Base-by-base conservation (phyloP, 2,329 filamentous ascomycete genomes). In the Coleophoma crateriformis region DNA sequence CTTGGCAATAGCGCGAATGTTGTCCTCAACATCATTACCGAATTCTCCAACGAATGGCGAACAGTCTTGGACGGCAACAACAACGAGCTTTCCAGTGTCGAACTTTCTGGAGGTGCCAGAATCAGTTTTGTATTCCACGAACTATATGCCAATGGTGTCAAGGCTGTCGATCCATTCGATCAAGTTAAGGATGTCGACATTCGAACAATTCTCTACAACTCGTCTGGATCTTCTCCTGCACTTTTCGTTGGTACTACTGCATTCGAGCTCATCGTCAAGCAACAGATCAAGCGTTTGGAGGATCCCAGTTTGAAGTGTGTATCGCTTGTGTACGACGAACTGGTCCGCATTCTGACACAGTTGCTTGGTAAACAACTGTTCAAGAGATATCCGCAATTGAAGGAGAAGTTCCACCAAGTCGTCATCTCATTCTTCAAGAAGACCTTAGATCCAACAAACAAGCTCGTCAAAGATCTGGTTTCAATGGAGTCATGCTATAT, bases 41-140 rank as follows among this genome's bases (percentile, higher is more conserved):
- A 99, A 71, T 99, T 99, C 68, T 91, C 89, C 60, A 96, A 95
- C 65, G 94, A 99, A 68, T 99, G 95, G 81, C 84, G 92, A 61
- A 96, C 91, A 19, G 90, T 99, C 19, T 72, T 99, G 52, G 95
- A 99, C 60, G 94, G 94, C 61, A 96, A 96, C 72, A 97, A 95
- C 71, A 90, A 90, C 56, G 94, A 99, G 69, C 78, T 99, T 4
- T 97, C 94, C 20, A 96, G 90, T 71, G 81, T 88, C 2, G 94
- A 99, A 69, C 78, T 99, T 54, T 97, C 94, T 6, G 94, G 94
- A 55, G 94, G 94, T 74, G 94, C 94, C 48, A 87, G 94, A 81
- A 99, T 99, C 68, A 96, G 90, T 67, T 99, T 99, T 66, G 94
- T 99, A 42, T 99, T 97, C 80, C 94, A 99, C 71, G 94, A 99